Base-by-base conservation (phyloP, 306 rosid genomes). In the Malus orientalis region DNA sequence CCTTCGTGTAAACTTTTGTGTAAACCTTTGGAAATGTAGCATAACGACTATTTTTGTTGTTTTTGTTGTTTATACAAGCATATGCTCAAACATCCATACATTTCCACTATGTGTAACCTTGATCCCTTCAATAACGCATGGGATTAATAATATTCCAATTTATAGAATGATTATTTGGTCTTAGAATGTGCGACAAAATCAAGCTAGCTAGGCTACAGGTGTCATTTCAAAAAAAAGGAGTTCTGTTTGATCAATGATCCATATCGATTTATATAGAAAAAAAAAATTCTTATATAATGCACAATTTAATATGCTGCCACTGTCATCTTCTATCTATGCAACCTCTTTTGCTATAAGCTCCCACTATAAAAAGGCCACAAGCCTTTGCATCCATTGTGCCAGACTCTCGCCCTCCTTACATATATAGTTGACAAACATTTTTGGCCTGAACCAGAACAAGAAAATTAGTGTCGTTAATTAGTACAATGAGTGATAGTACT, bases 401-500 rank as follows among this genome's bases (percentile, higher is more conserved):
- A 78, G 6, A 32, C 2, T 44, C 15, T 25, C 25, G 25, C 25
- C 25, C 25, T 25, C 25, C 29, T 27, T 27, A 2, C 27, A 27
- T 68, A 69, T 38, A 45, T 38, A 45, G 36, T 40, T 33, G 27
- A 53, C 19, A 53, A 11, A 38, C 3, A 76, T 3, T 54, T 23
- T 11, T 55, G n/a, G 20, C 65, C 53, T 19, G 16, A 57, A 36
- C 66, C 51, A 27, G 61, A 70, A 25, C 74, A 47, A 70, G 60
- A 60, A 49, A 70, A 22, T 49, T 49, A 11, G 19, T 14, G 47
- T 45, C n/a, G 8, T 33, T 69, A 12, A 45, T 14, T 69, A 40
- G 19, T 13, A 38, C 47, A 23, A 84, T 84, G 86, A 64, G 40
- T 22, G 67, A 23, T 84, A 53, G 27, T 22, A 53, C 33, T 30